Evolutionary conservation across 75 land plant species (phyloP).

Genomic region (Gnetum montanum): DNA sequence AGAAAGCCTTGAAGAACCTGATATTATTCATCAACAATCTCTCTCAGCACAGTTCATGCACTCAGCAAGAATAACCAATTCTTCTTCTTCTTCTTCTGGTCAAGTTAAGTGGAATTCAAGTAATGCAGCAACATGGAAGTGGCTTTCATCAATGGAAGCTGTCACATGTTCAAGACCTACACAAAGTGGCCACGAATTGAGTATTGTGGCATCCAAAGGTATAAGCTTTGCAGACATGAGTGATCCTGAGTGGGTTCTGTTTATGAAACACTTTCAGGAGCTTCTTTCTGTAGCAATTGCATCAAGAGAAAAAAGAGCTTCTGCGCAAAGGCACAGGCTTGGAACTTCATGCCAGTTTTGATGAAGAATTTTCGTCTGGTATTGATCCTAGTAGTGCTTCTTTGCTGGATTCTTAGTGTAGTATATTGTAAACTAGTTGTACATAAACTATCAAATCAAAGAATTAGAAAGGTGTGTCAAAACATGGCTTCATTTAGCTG

Average conservation of each 20-base stretch:
- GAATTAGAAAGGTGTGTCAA: background rate
- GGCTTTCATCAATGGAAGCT: background rate
- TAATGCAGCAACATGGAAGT: slow-evolving; percentile 1
- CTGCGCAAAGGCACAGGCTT: slow-evolving; percentile 12
- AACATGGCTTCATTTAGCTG: background rate
- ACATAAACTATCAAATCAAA: too few species aligned
- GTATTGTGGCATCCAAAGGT: slow-evolving; percentile 1
- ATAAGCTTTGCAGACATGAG: slow-evolving; percentile 18
- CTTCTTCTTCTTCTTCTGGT: too few species aligned
- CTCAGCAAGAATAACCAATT: background rate
- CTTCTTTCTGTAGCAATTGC: slow-evolving; percentile 13
- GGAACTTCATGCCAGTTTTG: slow-evolving; percentile 27
- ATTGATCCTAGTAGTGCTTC: background rate
- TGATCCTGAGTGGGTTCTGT: slow-evolving; percentile 9
- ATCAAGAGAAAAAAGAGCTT: background rate
- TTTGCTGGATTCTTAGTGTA: background rate
- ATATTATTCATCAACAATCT: background rate
- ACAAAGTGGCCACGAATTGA: background rate
- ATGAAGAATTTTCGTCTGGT: slow-evolving; percentile 2
- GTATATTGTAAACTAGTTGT: slow-evolving; percentile 4
- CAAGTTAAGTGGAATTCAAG: too few species aligned
- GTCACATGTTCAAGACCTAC: background rate
- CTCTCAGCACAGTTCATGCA: background rate
- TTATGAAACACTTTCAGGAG: slow-evolving; percentile 12
- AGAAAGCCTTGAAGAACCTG: background rate